phyloP scores from a whole-genome alignment of 78 protist genomes.

The Dictyostelium citrinum region DNA sequence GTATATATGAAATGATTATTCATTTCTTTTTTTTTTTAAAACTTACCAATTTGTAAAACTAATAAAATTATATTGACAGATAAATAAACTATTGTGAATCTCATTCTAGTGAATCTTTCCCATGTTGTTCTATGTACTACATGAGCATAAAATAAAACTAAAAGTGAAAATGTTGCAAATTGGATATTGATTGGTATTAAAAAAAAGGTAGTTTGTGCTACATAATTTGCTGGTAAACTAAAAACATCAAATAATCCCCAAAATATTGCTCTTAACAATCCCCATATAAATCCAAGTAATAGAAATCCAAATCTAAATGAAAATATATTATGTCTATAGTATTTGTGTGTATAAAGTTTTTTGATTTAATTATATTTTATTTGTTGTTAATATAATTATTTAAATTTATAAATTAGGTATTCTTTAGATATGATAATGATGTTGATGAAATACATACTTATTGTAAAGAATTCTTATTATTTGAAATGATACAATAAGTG shows the following conservation, averaged over 20 bases:
- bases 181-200: constrained; percentile 57
- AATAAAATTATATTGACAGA: constrained; percentile 32
- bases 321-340: constrained; percentile 59
- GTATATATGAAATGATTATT: too few species aligned
- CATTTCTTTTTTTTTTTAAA: not conserved
- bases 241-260: constrained; percentile 2
- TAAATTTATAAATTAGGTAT: too few species aligned
- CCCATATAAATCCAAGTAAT: constrained; percentile 53
- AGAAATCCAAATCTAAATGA: constrained; percentile 76
- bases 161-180: constrained; percentile 62
- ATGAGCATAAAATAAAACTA: constrained; percentile 72
- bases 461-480: constrained; percentile 48
- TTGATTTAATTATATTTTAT: too few species aligned
- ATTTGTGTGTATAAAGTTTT: too few species aligned
- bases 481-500: constrained; percentile 44
- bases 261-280: constrained; percentile 33
- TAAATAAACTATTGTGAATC: constrained; percentile 53
- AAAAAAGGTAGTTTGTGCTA: not conserved
- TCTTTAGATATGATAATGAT: too few species aligned
- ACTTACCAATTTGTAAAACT: constrained; percentile 48
- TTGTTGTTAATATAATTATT: too few species aligned
- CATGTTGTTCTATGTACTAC: constrained; percentile 61
- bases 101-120: constrained; percentile 45
- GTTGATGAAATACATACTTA: constrained; percentile 7
- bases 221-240: not conserved